A percentile compares a stretch with the other conserved stretches of the same genome.
Conservation (phyloP, 75 land plant genomes). For the Ceratopteris richardii region DNA sequence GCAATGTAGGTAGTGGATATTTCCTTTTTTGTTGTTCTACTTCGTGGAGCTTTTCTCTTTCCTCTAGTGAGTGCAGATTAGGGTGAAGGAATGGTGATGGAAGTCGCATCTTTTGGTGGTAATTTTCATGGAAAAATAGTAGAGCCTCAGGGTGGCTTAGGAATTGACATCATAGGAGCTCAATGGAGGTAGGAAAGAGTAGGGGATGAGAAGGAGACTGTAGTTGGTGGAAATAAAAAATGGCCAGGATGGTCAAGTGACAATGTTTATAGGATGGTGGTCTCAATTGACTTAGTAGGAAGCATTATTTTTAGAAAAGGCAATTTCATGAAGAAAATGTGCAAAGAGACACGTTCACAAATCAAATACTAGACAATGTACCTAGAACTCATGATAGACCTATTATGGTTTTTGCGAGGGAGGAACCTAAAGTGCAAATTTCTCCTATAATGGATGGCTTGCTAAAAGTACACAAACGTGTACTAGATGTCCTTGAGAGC, state of each 20-base stretch:
- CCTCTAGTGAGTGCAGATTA: too few relatives aligned
- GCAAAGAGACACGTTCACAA: conserved; percentile 77
- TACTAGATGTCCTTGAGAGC: conserved; percentile 33
- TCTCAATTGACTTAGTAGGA: conserved; percentile 73
- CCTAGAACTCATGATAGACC: conserved; percentile 62
- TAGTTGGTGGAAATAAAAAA: conserved; percentile 28
- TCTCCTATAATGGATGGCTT: conserved; percentile 86
- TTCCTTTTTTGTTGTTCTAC: too few relatives aligned
- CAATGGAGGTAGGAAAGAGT: conserved; percentile 5
- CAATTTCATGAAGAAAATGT: conserved; percentile 81
- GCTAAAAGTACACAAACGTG: conserved; percentile 60
- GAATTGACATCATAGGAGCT: too few relatives aligned
- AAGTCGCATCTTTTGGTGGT: too few relatives aligned
- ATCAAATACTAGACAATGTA: conserved; percentile 74
- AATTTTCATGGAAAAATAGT: too few relatives aligned
- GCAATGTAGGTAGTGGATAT: too few relatives aligned
- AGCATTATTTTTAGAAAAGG: conserved; percentile 89
- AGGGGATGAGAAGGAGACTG: conserved; percentile 13
- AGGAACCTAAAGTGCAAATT: conserved; percentile 59
- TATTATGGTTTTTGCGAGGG: conserved; percentile 68
- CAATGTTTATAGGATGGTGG: conserved; percentile 66
- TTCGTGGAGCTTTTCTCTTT: too few relatives aligned
- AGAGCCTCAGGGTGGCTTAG: too few relatives aligned
- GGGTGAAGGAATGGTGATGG: too few relatives aligned
- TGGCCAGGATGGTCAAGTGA: conserved; percentile 99